Base-by-base conservation (phyloP, 2,329 filamentous ascomycete genomes). In the Arachnopeziza araneosa region DNA sequence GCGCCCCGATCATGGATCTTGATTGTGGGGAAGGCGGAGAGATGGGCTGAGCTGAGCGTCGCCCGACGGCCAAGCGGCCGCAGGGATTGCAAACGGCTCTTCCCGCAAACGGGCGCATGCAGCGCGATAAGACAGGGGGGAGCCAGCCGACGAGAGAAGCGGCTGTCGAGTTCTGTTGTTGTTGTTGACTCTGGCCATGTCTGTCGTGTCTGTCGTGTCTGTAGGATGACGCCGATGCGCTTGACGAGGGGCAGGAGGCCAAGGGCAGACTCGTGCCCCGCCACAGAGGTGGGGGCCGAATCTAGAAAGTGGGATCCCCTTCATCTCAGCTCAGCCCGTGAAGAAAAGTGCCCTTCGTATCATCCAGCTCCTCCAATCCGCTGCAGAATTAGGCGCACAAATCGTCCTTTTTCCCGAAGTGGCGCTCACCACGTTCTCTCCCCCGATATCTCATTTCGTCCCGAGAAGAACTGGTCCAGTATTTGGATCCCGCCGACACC, bases 361-460 rank as follows among this genome's bases (percentile, higher is more conserved):
- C 72, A 70, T 82, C 62, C 70, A 70, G 22, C 76, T 83, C 26
- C 76, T 84, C 24, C 71, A 77, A 21, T 68, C 75, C 51, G 81
- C 80, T 14, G 74, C 76, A 0, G 58, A 70, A 1, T 69, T 78
- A 58, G 74, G 75, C 19, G 80, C 79, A 50, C 74, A 79, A 62
- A 69, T 84, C 1, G 76, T 83, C 10, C 76, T 83, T 30, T 84
- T 79, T 63, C 81, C 81, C 0, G 81, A 83, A 69, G 73, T 76
- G n/a, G 77, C 80, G 12, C 75, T 83, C 14, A 83, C 80, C 0
- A 83, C 81, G 0, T 84, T 84, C 74, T 83, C 83, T 67, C 81
- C n/a, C 81, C 0, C 76, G 79, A 5, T 76, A 80, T 64, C 70
- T 82, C 51, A 76, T 82, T 60, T 69, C 75, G 9, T 75, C 79